Evolutionary conservation across 2,329 filamentous ascomycete species (phyloP).

Genomic region (Cladosporium sp.): DNA sequence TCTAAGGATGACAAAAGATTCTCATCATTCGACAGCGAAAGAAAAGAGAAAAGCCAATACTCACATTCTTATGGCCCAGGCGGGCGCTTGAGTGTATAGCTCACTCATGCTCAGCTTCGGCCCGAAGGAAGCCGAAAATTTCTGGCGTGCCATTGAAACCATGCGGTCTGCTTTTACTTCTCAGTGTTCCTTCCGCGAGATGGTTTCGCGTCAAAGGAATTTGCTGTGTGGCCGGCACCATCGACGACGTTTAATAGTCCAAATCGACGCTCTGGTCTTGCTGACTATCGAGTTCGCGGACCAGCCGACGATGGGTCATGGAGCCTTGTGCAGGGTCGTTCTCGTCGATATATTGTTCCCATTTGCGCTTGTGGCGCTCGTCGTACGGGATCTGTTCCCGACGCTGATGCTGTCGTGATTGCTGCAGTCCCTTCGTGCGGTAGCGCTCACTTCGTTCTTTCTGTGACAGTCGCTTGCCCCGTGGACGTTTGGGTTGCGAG

Average conservation of each 20-base stretch:
- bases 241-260: slow-evolving; percentile 34
- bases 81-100: too few relatives aligned
- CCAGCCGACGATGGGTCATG: slow-evolving; percentile 40
- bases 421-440: slow-evolving; percentile 4
- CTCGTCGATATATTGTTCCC: slow-evolving; percentile 32
- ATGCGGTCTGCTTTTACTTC: too few relatives aligned
- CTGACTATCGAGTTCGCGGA: slow-evolving; percentile 39
- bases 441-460: slow-evolving; percentile 18
- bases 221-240: neutral
- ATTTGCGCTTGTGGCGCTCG: slow-evolving; percentile 29
- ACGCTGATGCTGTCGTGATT: slow-evolving; percentile 5
- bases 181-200: too few relatives aligned
- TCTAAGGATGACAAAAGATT: slow-evolving; percentile 34
- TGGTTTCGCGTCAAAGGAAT: too few relatives aligned
- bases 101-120: neutral
- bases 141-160: too few relatives aligned
- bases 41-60: neutral
- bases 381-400: slow-evolving; percentile 26
- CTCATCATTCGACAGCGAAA: slow-evolving; percentile 26
- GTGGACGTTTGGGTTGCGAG: slow-evolving; percentile 4
- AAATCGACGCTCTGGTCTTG: slow-evolving; percentile 36
- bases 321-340: slow-evolving; percentile 30
- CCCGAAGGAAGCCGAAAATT: neutral
- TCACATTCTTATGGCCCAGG: neutral
- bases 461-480: slow-evolving; percentile 13